A percentile compares a stretch with the other conserved stretches of the same genome.
These are phyloP conservation scores for Curvularia lunata DNA, from an alignment of 2,329 filamentous ascomycete genomes.

Conservation along the genomic window DNA sequence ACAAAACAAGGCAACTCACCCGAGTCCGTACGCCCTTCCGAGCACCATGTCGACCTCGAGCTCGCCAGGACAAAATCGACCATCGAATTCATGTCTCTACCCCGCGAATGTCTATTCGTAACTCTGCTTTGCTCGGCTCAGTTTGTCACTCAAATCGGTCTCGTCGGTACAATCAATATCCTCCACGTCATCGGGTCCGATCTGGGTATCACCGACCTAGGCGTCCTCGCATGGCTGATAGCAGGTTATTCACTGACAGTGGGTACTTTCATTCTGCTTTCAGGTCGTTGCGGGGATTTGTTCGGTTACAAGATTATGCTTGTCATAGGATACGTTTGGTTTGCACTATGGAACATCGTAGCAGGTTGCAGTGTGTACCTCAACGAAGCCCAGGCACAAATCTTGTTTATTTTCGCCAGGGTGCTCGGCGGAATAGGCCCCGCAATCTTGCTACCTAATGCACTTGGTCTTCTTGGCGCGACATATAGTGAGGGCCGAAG, in stretches of 20 bases:
- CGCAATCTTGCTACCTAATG: constrained; percentile 68
- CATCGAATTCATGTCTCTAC: constrained; percentile 29
- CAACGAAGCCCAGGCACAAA: constrained; percentile 28
- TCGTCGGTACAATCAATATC: constrained; percentile 48
- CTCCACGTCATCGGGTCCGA: constrained; percentile 53
- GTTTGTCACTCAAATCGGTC: constrained; percentile 51
- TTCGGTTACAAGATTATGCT: constrained; percentile 59
- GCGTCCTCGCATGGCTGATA: constrained; percentile 57
- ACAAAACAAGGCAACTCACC: not conserved
- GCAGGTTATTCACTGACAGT: constrained; percentile 58
- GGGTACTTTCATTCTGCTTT: constrained; percentile 59
- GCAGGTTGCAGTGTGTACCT: constrained; percentile 54
- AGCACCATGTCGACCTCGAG: constrained; percentile 17
- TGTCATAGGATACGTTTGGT: constrained; percentile 58
- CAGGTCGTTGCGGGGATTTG: constrained; percentile 58
- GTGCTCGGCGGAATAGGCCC: constrained; percentile 62
- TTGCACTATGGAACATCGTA: constrained; percentile 56
- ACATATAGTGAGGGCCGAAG: constrained; percentile 63
- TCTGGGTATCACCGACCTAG: constrained; percentile 49
- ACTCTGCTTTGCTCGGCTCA: constrained; percentile 35
- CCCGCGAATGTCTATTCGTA: constrained; percentile 37
- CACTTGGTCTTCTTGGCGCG: constrained; percentile 65
- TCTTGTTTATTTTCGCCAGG: constrained; percentile 48
- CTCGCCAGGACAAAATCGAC: constrained; percentile 30
- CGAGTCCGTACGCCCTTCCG: not conserved